Evolutionary conservation across 2,329 filamentous ascomycete genomes (phyloP), one percentile per base, ranked within the genome.

Genomic region (Epichloe glyceriae): DNA sequence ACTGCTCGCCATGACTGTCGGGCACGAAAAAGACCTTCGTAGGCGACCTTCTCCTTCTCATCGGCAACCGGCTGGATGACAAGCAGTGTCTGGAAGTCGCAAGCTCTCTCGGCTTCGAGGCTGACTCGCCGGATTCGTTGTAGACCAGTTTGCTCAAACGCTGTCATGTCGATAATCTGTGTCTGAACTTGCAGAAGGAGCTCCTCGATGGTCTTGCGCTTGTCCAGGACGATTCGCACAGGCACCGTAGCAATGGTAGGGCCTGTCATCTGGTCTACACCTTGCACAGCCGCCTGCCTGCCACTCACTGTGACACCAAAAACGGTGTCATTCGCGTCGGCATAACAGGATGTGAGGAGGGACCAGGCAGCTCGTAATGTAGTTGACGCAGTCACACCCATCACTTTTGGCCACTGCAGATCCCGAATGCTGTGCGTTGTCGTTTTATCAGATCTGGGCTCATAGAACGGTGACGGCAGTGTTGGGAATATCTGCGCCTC

Each of bases 281-380:
- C 60, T 0, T 50, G 38, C 2, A 66, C 48, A 1, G 56, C 49
- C 1, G 57, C 58, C 20, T 62, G 55, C 5, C 63, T 58, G 2
- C 64, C 64, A 0, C 55, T 56, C 1, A 62, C 51, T 3, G 60
- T 58, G 1, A 54, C 51, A 2, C 62, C 64, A 35, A 63, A 64
- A 3, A 61, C 20, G 1, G 59, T 52, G 41, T 73, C 70, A 14
- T 47, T 30, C 12, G 54, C 63, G 51, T 38, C 60, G 54, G 68
- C 61, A 49, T 71, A 69, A 2, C 66, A 56, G 0, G 64, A 63
- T 1, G 68, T 60, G 4, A 71, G 60, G 3, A 74, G 46, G 2
- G 60, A 51, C 59, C 60, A 61, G 4, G 62, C 61, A 1, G 61
- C 61, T 14, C 61, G 56, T 8, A 62, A 37, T 1, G 63, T 46